Evolutionary conservation across 164 flowering plant genomes (phyloP), one percentile per base, ranked within the genome.

Genomic region (Vitis rupestris): DNA sequence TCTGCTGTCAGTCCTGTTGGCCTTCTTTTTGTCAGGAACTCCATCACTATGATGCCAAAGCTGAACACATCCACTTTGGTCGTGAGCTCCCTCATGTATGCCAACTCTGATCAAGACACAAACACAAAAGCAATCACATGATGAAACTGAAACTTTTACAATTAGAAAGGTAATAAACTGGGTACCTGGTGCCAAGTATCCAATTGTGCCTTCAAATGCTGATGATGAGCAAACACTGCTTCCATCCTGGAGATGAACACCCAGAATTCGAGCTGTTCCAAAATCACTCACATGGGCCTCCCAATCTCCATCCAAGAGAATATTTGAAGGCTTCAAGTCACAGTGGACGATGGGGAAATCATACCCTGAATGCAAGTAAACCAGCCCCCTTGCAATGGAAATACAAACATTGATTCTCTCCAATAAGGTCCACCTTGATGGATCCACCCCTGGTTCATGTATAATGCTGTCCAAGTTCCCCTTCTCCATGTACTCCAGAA

Each of bases 121-220:
- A 31, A 31, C 37, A 31, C 37, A 31, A 0, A 31, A 31, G 37
- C 2, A 31, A 31, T 31, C 6, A 5, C 58, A 13, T 10, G 58
- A 55, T 12, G 58, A 17, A 15, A 19, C 23, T 19, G 23, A 19
- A 19, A 19, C 23, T 19, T 19, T 19, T 19, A 19, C 23, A 19
- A 19, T 19, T 31, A 13, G 54, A 19, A 50, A 61, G 16, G 19
- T 10, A 8, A 3, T 10, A 37, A 37, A 50, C 16, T 16, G 57
- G 2, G 72, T 88, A 91, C 97, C 98, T 77, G 98, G 98, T 66
- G 97, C 97, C 82, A 93, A 56, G 78, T 93, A 93, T 66, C 98
- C 98, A 60, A 93, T 79, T 9, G 97, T 93, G 79, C 98, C 98
- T 79, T 88, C 81, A 61, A 91, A 91, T 63, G 89, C 87, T 27